Percentiles rank a stretch among this genome's conserved stretches.
phyloP scores from a whole-genome alignment of 108 stramenopile genomes.

The Thalassiosira profunda region DNA sequence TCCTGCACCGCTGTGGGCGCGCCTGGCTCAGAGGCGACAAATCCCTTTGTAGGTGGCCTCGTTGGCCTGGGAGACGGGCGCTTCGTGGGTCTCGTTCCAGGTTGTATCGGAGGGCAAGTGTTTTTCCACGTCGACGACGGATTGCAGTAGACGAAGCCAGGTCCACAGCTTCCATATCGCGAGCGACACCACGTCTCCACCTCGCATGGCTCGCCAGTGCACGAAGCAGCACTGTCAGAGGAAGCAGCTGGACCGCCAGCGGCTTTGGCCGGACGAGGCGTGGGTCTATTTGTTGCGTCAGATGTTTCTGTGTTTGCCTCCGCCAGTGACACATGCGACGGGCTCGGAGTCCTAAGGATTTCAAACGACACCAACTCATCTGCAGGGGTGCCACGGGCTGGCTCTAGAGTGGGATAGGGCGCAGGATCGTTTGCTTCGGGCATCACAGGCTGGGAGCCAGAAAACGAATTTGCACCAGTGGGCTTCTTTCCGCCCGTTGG shows the following conservation, averaged over 20 bases:
- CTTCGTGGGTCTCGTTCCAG: conserved; percentile 11
- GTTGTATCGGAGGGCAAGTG: conserved; percentile 14
- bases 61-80: too few relatives aligned
- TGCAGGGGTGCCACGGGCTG: background rate
- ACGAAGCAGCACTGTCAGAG: conserved; percentile 1
- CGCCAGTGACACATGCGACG: background rate
- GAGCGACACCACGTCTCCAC: conserved; percentile 21
- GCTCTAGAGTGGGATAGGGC: background rate
- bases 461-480: too few relatives aligned
- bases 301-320: background rate
- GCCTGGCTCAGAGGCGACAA: too few relatives aligned
- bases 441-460: too few relatives aligned
- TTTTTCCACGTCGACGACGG: conserved; percentile 31
- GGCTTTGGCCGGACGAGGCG: background rate
- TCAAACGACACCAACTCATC: too few relatives aligned
- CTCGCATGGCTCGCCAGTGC: conserved; percentile 28
- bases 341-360: background rate
- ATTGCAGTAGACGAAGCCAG: conserved; percentile 33
- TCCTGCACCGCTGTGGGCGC: background rate
- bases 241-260: too few relatives aligned
- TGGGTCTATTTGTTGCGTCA: background rate
- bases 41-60: background rate
- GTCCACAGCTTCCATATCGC: conserved; percentile 42
- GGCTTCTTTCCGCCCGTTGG: too few relatives aligned
- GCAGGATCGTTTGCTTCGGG: background rate